Conservation (phyloP, 2,329 filamentous ascomycete genomes). For the Arthroderma sp. region DNA sequence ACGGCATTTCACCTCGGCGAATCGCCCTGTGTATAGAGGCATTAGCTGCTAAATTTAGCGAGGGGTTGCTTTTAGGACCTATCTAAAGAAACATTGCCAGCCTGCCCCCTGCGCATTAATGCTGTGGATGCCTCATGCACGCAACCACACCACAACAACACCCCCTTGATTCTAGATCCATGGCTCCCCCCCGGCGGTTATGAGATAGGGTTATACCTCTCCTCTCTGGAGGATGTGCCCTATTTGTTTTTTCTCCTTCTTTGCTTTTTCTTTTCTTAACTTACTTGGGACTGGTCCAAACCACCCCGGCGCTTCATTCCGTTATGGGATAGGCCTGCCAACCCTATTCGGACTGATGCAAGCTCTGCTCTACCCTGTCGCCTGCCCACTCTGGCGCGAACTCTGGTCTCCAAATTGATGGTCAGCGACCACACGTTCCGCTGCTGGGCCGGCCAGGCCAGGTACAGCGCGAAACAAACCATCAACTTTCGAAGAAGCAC, state of each 20-base stretch:
- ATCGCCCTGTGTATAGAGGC: background rate
- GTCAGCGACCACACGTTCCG: background rate
- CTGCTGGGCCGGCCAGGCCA: background rate
- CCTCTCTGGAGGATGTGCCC: background rate
- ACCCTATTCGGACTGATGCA: background rate
- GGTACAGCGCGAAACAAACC: conserved; percentile 1
- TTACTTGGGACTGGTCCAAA: background rate
- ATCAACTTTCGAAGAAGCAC: background rate
- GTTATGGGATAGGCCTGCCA: background rate
- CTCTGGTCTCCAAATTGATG: background rate
- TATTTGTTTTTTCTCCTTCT: background rate
- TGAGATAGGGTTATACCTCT: background rate
- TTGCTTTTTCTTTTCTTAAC: background rate
- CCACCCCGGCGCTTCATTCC: background rate
- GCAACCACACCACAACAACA: background rate
- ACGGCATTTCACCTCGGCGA: conserved; percentile 3
- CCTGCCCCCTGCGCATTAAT: background rate
- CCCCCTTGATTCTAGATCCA: background rate
- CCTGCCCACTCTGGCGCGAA: conserved; percentile 2
- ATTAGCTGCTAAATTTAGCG: conserved; percentile 1
- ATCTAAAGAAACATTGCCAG: background rate
- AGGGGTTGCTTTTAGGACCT: background rate
- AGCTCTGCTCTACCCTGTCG: background rate
- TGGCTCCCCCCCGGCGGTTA: background rate
- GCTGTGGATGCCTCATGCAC: background rate